Base-by-base conservation (phyloP, 1,139 yeast species). In the Suhomyces panamericanus region DNA sequence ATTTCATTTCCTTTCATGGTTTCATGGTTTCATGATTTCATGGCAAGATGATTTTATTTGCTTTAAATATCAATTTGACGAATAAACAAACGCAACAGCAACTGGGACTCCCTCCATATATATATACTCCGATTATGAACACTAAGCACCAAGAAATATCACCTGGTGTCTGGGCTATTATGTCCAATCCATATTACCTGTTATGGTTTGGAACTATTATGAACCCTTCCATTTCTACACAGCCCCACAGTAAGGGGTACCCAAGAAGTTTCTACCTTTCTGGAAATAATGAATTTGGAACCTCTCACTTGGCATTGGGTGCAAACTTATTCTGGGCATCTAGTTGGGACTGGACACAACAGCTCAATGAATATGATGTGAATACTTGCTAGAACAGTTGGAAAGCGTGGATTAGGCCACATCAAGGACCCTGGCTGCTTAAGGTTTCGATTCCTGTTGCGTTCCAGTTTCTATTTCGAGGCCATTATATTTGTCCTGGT, bases 41-140 rank as follows among this genome's bases (percentile, higher is more conserved):
- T n/a, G n/a, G n/a, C n/a, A n/a, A n/a, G n/a, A n/a, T n/a, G n/a
- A n/a, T n/a, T n/a, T n/a, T n/a, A n/a, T n/a, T n/a, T n/a, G n/a
- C n/a, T 5, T 17, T 17, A 17, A 17, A 17, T 17, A 17, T 20
- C 24, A 20, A 20, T 20, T 20, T 20, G 8, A 5, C 5, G 24
- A 20, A 20, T 6, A 20, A 20, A 4, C 24, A 5, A 7, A 5
- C 7, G 9, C 9, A 20, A 7, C 8, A 20, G 24, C 24, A 20
- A 20, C n/a, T 26, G 32, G 31, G 10, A 15, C 12, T 28, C 12
- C 12, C 12, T 11, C 13, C 8, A 11, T 17, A 17, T 39, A 28
- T 32, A 29, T 39, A 32, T 26, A 6, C 6, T 12, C 9, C 17
- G 37, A 39, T 39, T 39, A 39, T 39, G 42, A 39, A 39, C 42